Percentiles rank a stretch among this genome's conserved stretches.
These are phyloP conservation scores for Metschnikowia noctiluminum DNA, from an alignment of 805 yeast genomes.

Conservation along the genomic window DNA sequence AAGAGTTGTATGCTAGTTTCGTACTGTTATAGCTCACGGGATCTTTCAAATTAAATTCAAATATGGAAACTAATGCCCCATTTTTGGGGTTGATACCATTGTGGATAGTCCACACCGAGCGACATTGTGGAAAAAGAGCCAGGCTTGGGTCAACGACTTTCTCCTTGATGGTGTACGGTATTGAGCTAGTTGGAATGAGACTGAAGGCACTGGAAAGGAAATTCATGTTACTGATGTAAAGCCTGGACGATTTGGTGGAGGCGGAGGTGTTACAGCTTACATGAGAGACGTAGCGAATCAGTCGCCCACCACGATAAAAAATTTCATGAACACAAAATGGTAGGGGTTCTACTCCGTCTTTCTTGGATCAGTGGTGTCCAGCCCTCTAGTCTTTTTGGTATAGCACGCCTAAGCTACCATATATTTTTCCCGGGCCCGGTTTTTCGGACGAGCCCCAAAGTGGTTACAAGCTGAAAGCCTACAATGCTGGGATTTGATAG, in stretches of 20 bases:
- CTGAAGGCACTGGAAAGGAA: conserved; percentile 63
- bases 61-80: conserved; percentile 56
- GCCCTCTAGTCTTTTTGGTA: too few relatives aligned
- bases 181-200: conserved; percentile 51
- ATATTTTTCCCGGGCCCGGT: too few relatives aligned
- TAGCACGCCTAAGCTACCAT: too few relatives aligned
- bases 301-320: too few relatives aligned
- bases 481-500: too few relatives aligned
- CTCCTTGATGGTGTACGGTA: conserved; percentile 57
- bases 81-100: conserved; percentile 55
- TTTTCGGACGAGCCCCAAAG: too few relatives aligned
- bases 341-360: too few relatives aligned
- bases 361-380: too few relatives aligned
- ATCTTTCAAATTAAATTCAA: conserved; percentile 54
- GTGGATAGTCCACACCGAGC: conserved; percentile 60
- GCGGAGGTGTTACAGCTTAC: background rate
- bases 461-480: too few relatives aligned
- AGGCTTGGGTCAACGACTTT: conserved; percentile 30
- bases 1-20: conserved; percentile 35
- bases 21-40: conserved; percentile 28
- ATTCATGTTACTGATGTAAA: conserved; percentile 44
- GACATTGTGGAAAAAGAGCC: conserved; percentile 19
- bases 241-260: background rate
- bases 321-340: too few relatives aligned
- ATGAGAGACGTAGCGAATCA: too few relatives aligned